Percentiles rank a stretch among this genome's conserved stretches.
phyloP scores from a whole-genome alignment of 1,284 basidiomycete genomes.

The Melampsora larici-populina region DNA sequence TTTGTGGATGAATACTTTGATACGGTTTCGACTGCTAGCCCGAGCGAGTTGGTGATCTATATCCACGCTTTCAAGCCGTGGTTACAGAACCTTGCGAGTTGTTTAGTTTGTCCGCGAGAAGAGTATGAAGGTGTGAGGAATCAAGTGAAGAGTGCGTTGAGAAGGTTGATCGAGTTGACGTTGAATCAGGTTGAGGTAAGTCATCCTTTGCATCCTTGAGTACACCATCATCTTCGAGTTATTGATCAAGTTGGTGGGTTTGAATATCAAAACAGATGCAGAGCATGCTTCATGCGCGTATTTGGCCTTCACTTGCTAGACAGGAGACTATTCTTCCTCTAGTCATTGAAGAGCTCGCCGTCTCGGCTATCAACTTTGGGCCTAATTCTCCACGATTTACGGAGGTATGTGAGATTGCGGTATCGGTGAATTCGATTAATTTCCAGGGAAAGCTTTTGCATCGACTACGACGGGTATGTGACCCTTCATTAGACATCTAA shows the following conservation, averaged over 20 bases:
- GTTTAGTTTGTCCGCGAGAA: constrained; percentile 65
- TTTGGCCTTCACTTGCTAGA: constrained; percentile 39
- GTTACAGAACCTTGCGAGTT: constrained; percentile 72
- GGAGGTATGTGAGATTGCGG: constrained; percentile 69
- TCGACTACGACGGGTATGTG: constrained; percentile 68
- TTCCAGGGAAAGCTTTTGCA: constrained; percentile 73
- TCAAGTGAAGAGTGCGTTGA: constrained; percentile 68
- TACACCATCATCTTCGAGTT: too few relatives aligned
- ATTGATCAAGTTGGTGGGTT: too few relatives aligned
- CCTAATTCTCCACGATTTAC: constrained; percentile 71
- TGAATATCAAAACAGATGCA: constrained; percentile 14
- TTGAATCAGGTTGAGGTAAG: constrained; percentile 66
- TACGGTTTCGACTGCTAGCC: constrained; percentile 61
- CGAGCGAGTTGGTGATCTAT: constrained; percentile 60
- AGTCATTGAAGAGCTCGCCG: constrained; percentile 71
- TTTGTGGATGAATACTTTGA: constrained; percentile 74
- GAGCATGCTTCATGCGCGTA: constrained; percentile 32
- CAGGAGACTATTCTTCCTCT: constrained; percentile 59
- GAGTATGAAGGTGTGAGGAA: constrained; percentile 50
- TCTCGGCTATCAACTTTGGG: constrained; percentile 74
- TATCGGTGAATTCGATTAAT: constrained; percentile 69
- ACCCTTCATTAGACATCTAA: constrained; percentile 7
- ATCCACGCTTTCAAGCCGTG: constrained; percentile 78
- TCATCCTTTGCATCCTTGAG: constrained; percentile 3
- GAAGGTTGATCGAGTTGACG: constrained; percentile 70